These are phyloP conservation scores for Ophiostoma australiae DNA, from an alignment of 2,329 filamentous ascomycete genomes.

Conservation along the genomic window DNA sequence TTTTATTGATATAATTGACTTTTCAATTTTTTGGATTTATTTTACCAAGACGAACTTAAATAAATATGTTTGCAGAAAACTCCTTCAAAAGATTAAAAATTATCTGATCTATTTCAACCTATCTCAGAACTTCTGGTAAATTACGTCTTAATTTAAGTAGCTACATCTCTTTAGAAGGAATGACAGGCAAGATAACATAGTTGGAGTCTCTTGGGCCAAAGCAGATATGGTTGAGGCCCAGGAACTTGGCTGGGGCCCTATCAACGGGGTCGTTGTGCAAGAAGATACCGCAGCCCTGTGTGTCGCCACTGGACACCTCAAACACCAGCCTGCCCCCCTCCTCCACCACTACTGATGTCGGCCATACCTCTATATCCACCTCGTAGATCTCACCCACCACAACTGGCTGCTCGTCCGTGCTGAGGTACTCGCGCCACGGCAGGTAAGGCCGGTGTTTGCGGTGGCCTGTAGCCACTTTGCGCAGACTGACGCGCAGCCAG, in stretches of 20 bases:
- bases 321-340: conserved; percentile 50
- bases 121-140: no score
- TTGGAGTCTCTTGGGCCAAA: conserved; percentile 11
- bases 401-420: conserved; percentile 52
- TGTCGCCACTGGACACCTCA: conserved; percentile 53
- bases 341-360: conserved; percentile 54
- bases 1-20: no score
- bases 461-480: conserved; percentile 49
- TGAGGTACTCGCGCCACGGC: conserved; percentile 55
- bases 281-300: conserved; percentile 56
- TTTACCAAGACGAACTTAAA: no score
- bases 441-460: conserved; percentile 50
- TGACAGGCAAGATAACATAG: conserved; percentile 15
- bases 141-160: no score
- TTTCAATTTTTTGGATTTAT: no score
- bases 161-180: conserved; percentile 3
- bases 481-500: conserved; percentile 38
- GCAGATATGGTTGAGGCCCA: conserved; percentile 17
- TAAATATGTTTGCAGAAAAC: no score
- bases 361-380: conserved; percentile 61
- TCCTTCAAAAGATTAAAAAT: no score
- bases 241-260: conserved; percentile 1
- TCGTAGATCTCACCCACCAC: conserved; percentile 51
- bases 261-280: conserved; percentile 36
- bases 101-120: no score